Percentiles rank a stretch among this genome's conserved stretches.
These are phyloP conservation scores for California macrophylla DNA, from an alignment of 441 rosid genomes.

Conservation along the genomic window DNA sequence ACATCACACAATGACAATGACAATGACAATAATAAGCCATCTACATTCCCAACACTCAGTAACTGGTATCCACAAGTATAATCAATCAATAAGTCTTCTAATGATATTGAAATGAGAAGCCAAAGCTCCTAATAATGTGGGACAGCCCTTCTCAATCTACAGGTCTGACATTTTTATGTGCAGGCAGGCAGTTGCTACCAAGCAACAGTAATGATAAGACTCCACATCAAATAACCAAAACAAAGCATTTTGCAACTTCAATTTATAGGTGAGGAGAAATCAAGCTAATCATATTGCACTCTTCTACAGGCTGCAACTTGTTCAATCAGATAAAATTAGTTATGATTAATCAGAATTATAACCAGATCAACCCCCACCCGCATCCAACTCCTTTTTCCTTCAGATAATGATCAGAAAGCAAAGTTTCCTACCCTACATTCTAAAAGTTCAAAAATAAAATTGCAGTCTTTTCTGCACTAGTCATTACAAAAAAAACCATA, in stretches of 20 bases:
- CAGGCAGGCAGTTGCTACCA: not conserved
- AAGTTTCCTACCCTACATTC: not conserved
- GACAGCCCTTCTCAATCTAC: not conserved
- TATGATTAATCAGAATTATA: not conserved
- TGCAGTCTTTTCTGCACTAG: not conserved
- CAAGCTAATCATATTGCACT: not conserved
- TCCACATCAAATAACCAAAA: constrained; percentile 1
- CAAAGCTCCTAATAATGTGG: not conserved
- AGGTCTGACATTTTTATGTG: not conserved
- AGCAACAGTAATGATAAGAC: not conserved
- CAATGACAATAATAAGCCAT: not conserved
- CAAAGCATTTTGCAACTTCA: not conserved
- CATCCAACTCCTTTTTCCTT: not conserved
- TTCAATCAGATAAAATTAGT: not conserved
- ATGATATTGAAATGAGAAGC: not conserved
- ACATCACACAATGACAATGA: not conserved
- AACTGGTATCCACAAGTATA: not conserved
- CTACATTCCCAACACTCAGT: not conserved
- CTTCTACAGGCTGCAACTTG: not conserved
- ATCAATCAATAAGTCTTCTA: not conserved
- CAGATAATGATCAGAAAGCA: not conserved
- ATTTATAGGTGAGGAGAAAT: not conserved
- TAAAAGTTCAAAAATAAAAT: not conserved
- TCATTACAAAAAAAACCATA: not conserved
- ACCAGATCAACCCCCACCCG: not conserved